Evolutionary conservation across 805 yeast genomes (phyloP), one percentile per base, ranked within the genome.

Genomic region (Candida arabinofermentans): DNA sequence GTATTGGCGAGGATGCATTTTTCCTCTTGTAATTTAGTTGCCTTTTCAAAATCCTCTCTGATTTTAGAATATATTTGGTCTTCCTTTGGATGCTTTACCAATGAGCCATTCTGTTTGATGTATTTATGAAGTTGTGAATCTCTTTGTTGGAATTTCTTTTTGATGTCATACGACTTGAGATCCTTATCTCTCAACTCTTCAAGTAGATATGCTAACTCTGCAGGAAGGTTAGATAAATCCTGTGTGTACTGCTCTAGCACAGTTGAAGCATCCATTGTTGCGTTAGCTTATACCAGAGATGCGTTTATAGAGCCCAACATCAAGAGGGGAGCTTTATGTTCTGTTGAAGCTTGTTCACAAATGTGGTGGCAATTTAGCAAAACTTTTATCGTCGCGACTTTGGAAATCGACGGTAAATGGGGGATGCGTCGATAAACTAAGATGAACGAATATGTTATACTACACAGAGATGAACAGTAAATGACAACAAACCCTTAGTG

Each of bases 251-350:
- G 86, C 49, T 84, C 91, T 29, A 84, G 61, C 7, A 81, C 75
- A 1, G 93, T 77, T n/a, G 96, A 89, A 3, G 97, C 90, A 65
- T 90, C 98, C 96, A 87, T 87, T 12, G 38, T 53, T 13, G 26
- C 16, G 7, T 7, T 8, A 13, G 27, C 12, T 2, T 24, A 9
- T 2, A 13, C 7, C n/a, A 16, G 13, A 3, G 16, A 16, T 26
- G 9, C 7, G 4, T 13, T 6, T 9, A 13, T 13, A 2, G 29
- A n/a, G n/a, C n/a, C n/a, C n/a, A n/a, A n/a, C n/a, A n/a, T n/a
- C n/a, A n/a, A n/a, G n/a, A n/a, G n/a, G n/a, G n/a, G n/a, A n/a
- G n/a, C n/a, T n/a, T n/a, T n/a, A n/a, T n/a, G n/a, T n/a, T n/a
- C n/a, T n/a, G n/a, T n/a, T n/a, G n/a, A n/a, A n/a, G n/a, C n/a